phyloP scores from a whole-genome alignment of 805 yeast genomes.

The Grigorovia jiainica region DNA sequence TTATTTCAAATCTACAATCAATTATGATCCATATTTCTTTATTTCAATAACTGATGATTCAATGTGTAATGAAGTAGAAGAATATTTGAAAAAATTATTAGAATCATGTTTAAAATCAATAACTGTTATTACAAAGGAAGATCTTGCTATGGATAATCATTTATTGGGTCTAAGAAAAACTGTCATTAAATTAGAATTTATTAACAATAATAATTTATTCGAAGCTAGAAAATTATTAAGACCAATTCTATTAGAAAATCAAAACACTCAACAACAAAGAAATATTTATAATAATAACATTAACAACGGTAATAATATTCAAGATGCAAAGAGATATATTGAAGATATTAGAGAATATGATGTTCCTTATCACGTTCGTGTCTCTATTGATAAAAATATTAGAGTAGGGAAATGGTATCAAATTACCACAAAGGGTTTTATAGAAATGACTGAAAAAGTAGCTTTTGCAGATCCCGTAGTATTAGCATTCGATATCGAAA shows the following conservation, averaged over 20 bases:
- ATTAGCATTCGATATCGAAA: slow-evolving; percentile 93
- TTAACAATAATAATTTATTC: slow-evolving; percentile 62
- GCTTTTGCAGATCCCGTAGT: slow-evolving; percentile 98
- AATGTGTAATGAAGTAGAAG: slow-evolving; percentile 64
- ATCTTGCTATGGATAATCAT: slow-evolving; percentile 76
- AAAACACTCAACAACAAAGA: slow-evolving; percentile 47
- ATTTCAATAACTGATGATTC: slow-evolving; percentile 44
- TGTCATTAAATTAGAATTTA: slow-evolving; percentile 60
- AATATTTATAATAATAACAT: slow-evolving; percentile 42
- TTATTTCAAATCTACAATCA: slow-evolving; percentile 75
- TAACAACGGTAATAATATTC: slow-evolving; percentile 18
- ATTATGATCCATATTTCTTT: slow-evolving; percentile 80
- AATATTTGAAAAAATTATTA: slow-evolving; percentile 56
- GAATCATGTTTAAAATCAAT: slow-evolving; percentile 56
- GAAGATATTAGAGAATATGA: slow-evolving; percentile 88
- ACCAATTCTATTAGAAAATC: slow-evolving; percentile 66
- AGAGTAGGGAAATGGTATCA: slow-evolving; percentile 96
- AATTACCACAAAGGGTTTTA: slow-evolving; percentile 52
- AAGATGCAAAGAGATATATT: slow-evolving; percentile 48
- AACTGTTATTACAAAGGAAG: slow-evolving; percentile 58
- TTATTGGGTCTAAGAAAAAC: slow-evolving; percentile 62
- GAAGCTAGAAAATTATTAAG: slow-evolving; percentile 60
- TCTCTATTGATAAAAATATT: slow-evolving; percentile 78
- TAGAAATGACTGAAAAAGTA: slow-evolving; percentile 55
- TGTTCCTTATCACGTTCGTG: slow-evolving; percentile 94